Base-by-base conservation (phyloP, 805 yeast genomes). In the Cyberlindnera subsufficiens region DNA sequence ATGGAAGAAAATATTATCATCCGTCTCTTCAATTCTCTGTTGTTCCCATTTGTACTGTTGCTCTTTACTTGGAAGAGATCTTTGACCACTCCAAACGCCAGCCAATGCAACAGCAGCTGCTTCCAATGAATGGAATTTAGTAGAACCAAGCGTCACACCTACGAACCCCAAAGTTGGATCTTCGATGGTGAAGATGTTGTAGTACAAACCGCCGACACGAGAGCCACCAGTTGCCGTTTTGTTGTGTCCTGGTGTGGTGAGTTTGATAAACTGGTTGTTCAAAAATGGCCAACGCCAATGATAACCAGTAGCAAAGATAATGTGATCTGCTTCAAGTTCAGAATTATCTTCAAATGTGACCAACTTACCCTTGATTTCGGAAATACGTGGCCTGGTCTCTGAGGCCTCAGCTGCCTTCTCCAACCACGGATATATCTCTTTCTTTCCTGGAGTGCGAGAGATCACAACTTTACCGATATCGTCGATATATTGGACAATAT, bases 231-330 rank as follows among this genome's bases (percentile, higher is more conserved):
- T 35, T 53, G 19, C 18, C 36, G 10, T 22, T 35, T 11, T 58
- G 46, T 27, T 49, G 44, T 14, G 43, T 41, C 15, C 50, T 40
- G 42, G 40, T 51, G 9, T 46, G 45, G 42, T 32, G 15, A 41
- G 60, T 64, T 29, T 68, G 68, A 50, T 52, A 29, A 39, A 16
- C 32, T 18, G 32, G 9, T 35, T 33, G 14, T 18, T 18, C 6
- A 68, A 42, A 61, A 65, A 50, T 53, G 51, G 51, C 37, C 38
- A 49, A 32, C 43, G 42, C 31, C 76, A 75, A 29, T 72, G 65
- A 58, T 80, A 85, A 0, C 91, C 91, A 0, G 91, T 84, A 34
- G 82, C 82, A 56, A 77, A 80, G 8, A 84, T 59, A n/a, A 85
- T 65, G 30, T 52, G 52, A 49, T 82, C 86, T 30, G 81, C 66